Evolutionary conservation across 2,329 filamentous ascomycete species (phyloP).

Genomic region (Aspergillus candidus): DNA sequence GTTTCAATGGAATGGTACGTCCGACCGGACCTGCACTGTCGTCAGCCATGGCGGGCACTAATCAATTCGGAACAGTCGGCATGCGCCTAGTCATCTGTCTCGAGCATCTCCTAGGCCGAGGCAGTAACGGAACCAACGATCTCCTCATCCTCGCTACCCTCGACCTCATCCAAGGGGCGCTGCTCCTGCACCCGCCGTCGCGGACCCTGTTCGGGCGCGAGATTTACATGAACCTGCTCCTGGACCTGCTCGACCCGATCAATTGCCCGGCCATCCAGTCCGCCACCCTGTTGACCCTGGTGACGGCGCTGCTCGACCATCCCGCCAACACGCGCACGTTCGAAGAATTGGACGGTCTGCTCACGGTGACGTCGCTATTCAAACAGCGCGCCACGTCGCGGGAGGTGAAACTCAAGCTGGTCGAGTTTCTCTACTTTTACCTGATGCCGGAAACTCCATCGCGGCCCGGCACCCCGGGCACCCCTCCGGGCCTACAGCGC

Average conservation of each 20-base stretch:
- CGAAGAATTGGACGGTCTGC: slow-evolving; percentile 82
- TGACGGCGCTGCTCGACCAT: slow-evolving; percentile 78
- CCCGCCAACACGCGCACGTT: slow-evolving; percentile 88
- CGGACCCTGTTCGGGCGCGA: slow-evolving; percentile 81
- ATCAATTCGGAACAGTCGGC: slow-evolving; percentile 52
- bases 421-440: slow-evolving; percentile 98
- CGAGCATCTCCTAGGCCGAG: slow-evolving; percentile 77
- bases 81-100: slow-evolving; percentile 79
- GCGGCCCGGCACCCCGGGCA: slow-evolving; percentile 11
- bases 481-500: slow-evolving; percentile 50
- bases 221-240: slow-evolving; percentile 91
- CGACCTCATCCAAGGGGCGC: slow-evolving; percentile 78
- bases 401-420: slow-evolving; percentile 89
- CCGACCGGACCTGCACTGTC: neutral
- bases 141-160: slow-evolving; percentile 81
- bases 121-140: slow-evolving; percentile 75
- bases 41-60: neutral
- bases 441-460: slow-evolving; percentile 79
- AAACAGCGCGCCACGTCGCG: slow-evolving; percentile 78
- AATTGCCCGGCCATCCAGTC: slow-evolving; percentile 92
- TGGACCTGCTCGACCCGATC: slow-evolving; percentile 86
- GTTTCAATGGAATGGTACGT: slow-evolving; percentile 85
- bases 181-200: slow-evolving; percentile 85
- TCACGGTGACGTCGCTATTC: slow-evolving; percentile 88
- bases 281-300: slow-evolving; percentile 80